These are phyloP conservation scores for Sarcodon aspratus DNA, from an alignment of 768 basidiomycete species.

Conservation along the genomic window DNA sequence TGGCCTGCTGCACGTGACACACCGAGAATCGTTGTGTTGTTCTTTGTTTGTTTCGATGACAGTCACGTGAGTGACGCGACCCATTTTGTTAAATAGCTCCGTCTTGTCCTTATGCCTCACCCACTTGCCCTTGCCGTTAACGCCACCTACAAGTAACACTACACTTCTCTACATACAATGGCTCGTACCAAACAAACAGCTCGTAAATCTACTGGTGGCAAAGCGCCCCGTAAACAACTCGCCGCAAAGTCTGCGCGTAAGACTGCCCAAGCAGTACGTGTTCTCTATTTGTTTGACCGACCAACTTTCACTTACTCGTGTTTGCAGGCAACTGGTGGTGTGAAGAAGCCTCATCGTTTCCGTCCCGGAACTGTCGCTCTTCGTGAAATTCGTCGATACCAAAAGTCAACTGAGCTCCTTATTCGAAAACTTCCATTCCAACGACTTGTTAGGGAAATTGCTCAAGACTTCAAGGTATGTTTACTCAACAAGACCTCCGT, in stretches of 20 bases:
- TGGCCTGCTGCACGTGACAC: background rate
- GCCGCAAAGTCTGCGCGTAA: slow-evolving; percentile 59
- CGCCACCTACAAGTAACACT: slow-evolving; percentile 1
- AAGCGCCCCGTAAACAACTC: slow-evolving; percentile 63
- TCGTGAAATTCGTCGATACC: slow-evolving; percentile 27
- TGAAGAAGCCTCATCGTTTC: slow-evolving; percentile 45
- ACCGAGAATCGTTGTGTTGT: background rate
- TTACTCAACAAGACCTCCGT: background rate
- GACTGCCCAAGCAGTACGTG: slow-evolving; percentile 33
- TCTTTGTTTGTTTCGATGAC: background rate
- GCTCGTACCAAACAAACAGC: slow-evolving; percentile 71
- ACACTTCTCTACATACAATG: slow-evolving; percentile 25
- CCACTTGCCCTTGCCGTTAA: slow-evolving; percentile 1
- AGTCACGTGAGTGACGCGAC: slow-evolving; percentile 6
- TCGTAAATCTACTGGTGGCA: slow-evolving; percentile 71
- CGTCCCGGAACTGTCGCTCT: slow-evolving; percentile 26
- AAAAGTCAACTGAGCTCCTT: slow-evolving; percentile 28
- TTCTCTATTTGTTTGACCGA: background rate
- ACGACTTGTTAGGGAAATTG: slow-evolving; percentile 52
- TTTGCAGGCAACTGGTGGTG: slow-evolving; percentile 37
- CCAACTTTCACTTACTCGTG: background rate
- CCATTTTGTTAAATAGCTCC: slow-evolving; percentile 11
- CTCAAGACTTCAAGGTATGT: slow-evolving; percentile 51
- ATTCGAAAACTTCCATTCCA: slow-evolving; percentile 51
- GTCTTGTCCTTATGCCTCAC: background rate